These are phyloP conservation scores for Melanogaster broomeanus DNA, from an alignment of 768 basidiomycete species.

Conservation along the genomic window DNA sequence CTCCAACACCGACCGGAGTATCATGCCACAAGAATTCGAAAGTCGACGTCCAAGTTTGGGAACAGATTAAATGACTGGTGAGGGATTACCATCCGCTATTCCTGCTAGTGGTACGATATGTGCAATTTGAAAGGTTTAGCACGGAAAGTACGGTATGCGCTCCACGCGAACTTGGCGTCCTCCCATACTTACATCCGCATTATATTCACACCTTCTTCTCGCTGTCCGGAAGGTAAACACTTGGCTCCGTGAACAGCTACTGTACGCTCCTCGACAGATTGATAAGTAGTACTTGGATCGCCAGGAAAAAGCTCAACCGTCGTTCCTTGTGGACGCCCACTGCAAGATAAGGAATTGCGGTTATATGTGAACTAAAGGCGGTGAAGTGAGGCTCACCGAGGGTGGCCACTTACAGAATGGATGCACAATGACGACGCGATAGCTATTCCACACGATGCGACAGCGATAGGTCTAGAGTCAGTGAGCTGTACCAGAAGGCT, in stretches of 20 bases:
- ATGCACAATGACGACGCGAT: conserved; percentile 16
- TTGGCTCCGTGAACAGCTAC: background rate
- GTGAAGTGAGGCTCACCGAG: conserved; percentile 21
- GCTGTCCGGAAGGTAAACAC: background rate
- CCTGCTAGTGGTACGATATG: too few species aligned
- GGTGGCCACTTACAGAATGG: conserved; percentile 21
- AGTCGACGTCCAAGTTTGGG: too few species aligned
- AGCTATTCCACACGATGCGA: conserved; percentile 33
- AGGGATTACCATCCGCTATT: too few species aligned
- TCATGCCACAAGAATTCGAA: too few species aligned
- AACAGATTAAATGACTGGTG: too few species aligned
- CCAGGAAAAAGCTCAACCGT: conserved; percentile 10
- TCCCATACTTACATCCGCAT: too few species aligned
- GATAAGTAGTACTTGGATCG: background rate
- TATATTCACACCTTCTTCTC: conserved; percentile 6
- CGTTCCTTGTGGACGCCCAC: background rate
- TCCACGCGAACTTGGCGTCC: too few species aligned
- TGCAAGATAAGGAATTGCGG: conserved; percentile 28
- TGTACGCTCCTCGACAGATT: background rate
- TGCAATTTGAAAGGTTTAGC: too few species aligned
- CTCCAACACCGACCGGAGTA: too few species aligned
- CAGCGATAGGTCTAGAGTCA: conserved; percentile 40
- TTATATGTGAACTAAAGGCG: conserved; percentile 5
- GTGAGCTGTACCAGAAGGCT: conserved; percentile 30
- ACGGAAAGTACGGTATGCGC: too few species aligned